Percentiles rank a stretch among this genome's conserved stretches.
phyloP scores from a whole-genome alignment of 495 filamentous ascomycete genomes.

The Penicillium bovifimosum region DNA sequence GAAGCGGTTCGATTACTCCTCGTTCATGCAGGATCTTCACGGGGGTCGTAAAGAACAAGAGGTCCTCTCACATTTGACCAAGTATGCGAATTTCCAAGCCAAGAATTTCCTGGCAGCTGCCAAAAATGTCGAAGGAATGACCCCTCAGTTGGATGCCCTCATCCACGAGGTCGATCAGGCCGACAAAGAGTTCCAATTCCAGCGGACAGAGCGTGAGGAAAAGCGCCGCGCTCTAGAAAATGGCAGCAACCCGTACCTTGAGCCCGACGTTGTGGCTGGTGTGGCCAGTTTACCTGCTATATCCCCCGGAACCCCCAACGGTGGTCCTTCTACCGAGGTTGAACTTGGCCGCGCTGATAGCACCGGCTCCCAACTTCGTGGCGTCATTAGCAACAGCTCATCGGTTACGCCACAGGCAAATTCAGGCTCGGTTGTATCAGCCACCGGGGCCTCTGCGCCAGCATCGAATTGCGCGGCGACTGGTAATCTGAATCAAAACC shows the following conservation, averaged over 20 bases:
- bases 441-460: conserved; percentile 23
- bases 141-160: conserved; percentile 90
- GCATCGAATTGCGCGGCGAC: conserved; percentile 33
- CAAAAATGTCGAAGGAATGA: conserved; percentile 79
- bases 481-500: conserved; percentile 47
- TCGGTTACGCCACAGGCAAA: conserved; percentile 44
- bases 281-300: conserved; percentile 19
- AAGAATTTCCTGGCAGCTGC: conserved; percentile 73
- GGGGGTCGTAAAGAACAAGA: conserved; percentile 97
- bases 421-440: conserved; percentile 29
- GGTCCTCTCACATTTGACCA: conserved; percentile 90
- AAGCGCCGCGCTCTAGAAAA: conserved; percentile 86
- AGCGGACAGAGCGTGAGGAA: conserved; percentile 88
- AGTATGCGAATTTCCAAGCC: conserved; percentile 88
- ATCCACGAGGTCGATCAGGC: conserved; percentile 82
- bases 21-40: conserved; percentile 98
- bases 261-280: conserved; percentile 54
- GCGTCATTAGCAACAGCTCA: conserved; percentile 42
- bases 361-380: conserved; percentile 59
- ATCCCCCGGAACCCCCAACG: conserved; percentile 33
- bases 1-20: conserved; percentile 97
- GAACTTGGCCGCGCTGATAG: conserved; percentile 69
- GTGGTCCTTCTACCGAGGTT: conserved; percentile 46
- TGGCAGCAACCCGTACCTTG: conserved; percentile 72
- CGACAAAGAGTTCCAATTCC: conserved; percentile 92